These are phyloP conservation scores for Neurospora intermedia DNA, from an alignment of 495 filamentous ascomycete species.

Conservation along the genomic window DNA sequence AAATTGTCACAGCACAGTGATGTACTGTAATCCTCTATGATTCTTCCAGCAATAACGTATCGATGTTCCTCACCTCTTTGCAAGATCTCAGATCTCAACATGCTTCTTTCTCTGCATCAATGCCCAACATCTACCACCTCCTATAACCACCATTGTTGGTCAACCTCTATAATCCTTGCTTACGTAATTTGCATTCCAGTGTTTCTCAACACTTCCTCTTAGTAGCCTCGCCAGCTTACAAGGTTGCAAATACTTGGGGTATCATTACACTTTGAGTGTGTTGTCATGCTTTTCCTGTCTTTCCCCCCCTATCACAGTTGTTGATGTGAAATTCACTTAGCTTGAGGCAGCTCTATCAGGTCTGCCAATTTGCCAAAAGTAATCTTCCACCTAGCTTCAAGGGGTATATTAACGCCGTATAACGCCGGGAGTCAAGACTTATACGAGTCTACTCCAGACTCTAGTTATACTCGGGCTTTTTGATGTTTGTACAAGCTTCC, in stretches of 20 bases:
- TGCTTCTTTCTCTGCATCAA: not conserved
- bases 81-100: not conserved
- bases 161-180: not conserved
- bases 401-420: not conserved
- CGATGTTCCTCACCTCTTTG: not conserved
- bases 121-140: not conserved
- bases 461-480: not conserved
- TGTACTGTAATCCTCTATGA: not conserved
- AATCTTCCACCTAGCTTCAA: not conserved
- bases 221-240: too few species aligned
- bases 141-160: not conserved
- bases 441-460: not conserved
- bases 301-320: not conserved
- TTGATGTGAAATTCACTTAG: not conserved
- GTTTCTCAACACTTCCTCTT: not conserved
- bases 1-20: not conserved
- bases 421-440: not conserved
- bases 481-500: not conserved
- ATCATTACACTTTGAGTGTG: not conserved
- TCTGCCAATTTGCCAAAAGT: not conserved
- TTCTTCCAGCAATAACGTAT: not conserved
- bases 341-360: not conserved
- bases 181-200: not conserved
- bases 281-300: not conserved
- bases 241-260: not conserved